A percentile compares a stretch with the other conserved stretches of the same genome.
These are phyloP conservation scores for Jasminum sambac DNA, from an alignment of 257 asterid genomes.

Conservation along the genomic window DNA sequence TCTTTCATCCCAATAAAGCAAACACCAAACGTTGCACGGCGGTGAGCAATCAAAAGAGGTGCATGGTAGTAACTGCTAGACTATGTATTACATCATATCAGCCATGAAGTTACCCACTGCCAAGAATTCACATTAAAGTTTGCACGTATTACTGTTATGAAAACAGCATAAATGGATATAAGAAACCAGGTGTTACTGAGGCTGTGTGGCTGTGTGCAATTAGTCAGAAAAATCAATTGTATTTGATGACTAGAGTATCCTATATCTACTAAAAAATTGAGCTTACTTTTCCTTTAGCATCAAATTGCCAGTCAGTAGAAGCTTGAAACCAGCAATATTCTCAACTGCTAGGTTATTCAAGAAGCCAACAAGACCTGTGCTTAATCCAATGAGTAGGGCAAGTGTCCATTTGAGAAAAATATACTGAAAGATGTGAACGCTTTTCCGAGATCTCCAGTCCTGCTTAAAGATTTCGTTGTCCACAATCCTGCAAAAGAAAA, in stretches of 20 bases:
- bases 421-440: slow-evolving; percentile 70
- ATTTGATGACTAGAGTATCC: background rate
- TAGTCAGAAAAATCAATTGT: slow-evolving; percentile 2
- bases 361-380: slow-evolving; percentile 83
- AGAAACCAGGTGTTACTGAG: background rate
- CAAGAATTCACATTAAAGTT: background rate
- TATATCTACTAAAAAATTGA: slow-evolving; percentile 13
- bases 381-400: slow-evolving; percentile 79
- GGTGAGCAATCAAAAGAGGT: background rate
- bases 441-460: slow-evolving; percentile 93
- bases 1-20: slow-evolving; percentile 9
- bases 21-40: background rate
- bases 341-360: slow-evolving; percentile 83
- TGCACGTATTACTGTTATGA: background rate
- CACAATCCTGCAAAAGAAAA: slow-evolving; percentile 60
- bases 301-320: slow-evolving; percentile 53
- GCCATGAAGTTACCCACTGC: no score
- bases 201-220: slow-evolving; percentile 15
- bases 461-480: slow-evolving; percentile 91
- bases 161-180: background rate
- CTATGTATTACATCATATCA: background rate
- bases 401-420: slow-evolving; percentile 86
- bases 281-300: slow-evolving; percentile 73
- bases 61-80: background rate
- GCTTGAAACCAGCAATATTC: slow-evolving; percentile 89